Conservation (phyloP, 2,329 filamentous ascomycete genomes). For the Trichophaea hybrida region DNA sequence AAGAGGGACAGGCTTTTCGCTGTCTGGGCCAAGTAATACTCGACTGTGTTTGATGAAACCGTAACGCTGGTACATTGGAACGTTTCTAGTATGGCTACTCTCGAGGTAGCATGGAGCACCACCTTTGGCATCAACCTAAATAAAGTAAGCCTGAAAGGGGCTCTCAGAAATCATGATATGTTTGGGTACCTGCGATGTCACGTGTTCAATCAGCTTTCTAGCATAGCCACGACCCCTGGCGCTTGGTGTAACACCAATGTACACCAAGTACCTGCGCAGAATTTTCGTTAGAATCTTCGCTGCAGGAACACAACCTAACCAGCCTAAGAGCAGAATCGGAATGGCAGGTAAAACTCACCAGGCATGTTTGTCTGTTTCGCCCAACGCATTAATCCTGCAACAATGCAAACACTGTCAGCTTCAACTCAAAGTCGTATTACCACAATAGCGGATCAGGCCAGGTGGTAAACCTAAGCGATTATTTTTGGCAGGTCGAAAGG, state of each 20-base stretch:
- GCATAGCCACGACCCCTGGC: slow-evolving; percentile 61
- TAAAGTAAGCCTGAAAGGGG: neutral
- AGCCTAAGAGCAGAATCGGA: slow-evolving; percentile 1
- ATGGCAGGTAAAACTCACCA: slow-evolving; percentile 19
- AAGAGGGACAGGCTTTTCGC: slow-evolving; percentile 45
- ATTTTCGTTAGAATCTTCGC: slow-evolving; percentile 5
- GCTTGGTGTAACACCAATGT: slow-evolving; percentile 60
- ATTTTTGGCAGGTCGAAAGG: neutral
- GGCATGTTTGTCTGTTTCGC: slow-evolving; percentile 22
- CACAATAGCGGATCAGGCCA: neutral
- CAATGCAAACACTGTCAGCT: neutral
- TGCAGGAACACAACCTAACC: neutral
- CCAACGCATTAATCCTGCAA: slow-evolving; percentile 20
- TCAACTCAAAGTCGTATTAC: no score
- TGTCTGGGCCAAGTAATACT: slow-evolving; percentile 34
- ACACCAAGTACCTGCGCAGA: slow-evolving; percentile 54
- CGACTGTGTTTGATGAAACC: slow-evolving; percentile 58
- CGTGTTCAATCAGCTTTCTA: slow-evolving; percentile 53
- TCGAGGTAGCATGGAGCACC: slow-evolving; percentile 58
- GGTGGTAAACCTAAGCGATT: neutral
- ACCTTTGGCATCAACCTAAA: slow-evolving; percentile 51
- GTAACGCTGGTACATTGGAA: slow-evolving; percentile 57
- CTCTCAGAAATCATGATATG: neutral
- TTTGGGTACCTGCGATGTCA: slow-evolving; percentile 46
- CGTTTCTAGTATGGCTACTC: slow-evolving; percentile 55